Base-by-base conservation (phyloP, 2,329 filamentous ascomycete species). In the Uncinocarpus reesii region DNA sequence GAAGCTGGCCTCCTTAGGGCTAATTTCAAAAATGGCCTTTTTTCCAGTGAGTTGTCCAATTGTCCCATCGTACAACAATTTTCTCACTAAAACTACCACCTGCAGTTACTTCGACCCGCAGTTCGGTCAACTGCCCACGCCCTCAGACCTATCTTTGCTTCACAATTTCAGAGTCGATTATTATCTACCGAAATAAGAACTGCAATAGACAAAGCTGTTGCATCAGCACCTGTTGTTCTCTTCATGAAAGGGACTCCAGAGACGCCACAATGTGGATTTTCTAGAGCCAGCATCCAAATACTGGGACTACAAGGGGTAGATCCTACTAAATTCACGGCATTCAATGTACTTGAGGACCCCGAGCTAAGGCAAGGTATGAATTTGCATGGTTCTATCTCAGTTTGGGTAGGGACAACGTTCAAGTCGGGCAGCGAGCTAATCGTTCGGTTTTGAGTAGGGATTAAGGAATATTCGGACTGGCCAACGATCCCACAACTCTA, bases 171-270 rank as follows among this genome's bases (percentile, higher is more conserved):
- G 32, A 41, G 45, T 28, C 48, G 53, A 15, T 76, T 86, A 34
- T 78, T 98, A 41, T 95, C 90, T 26, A 78, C 82, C 58, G 78
- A 87, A 62, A 92, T 86, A 8, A 80, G 78, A 53, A 70, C 79
- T 32, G 88, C 89, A 21, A 98, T 98, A 60, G 86, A 95, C 67
- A 86, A 88, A 66, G 90, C 90, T 26, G 83, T 98, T 13, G 75
- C 72, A 20, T 89, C 88, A 0, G 84, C 89, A 0, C 90, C 90
- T 1, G 90, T 98, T 0, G 92, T 98, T 1, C 76, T 98, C 49
- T 98, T 98, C 75, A 98, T 98, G 92, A 98, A 98, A 74, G 92
- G 92, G 51, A 96, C 92, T 1, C 92, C 92, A 50, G 89, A 95
- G 71, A 86, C 80, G 52, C 92, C 92, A 16, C 89, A 95, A 68